Percentiles rank a stretch among this genome's conserved stretches.
Conservation (phyloP, 805 yeast genomes). For the Wickerhamiella parazyma region DNA sequence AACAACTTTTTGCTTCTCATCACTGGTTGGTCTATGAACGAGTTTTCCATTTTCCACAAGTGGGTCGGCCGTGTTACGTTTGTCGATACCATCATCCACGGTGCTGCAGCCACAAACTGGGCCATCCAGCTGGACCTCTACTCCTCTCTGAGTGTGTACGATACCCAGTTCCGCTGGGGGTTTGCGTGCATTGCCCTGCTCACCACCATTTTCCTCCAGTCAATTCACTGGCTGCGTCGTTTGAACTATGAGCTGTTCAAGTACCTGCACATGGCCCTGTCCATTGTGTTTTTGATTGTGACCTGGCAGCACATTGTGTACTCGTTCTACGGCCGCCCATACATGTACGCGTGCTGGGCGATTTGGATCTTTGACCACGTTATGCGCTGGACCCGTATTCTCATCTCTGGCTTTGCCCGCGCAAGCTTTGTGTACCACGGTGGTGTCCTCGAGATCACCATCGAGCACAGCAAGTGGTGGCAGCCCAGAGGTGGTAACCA, state of each 20-base stretch:
- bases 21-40: conserved; percentile 32
- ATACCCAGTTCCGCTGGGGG: conserved; percentile 7
- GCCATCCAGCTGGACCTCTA: conserved; percentile 28
- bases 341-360: conserved; percentile 32
- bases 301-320: conserved; percentile 39
- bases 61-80: conserved; percentile 46
- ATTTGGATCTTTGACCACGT: conserved; percentile 58
- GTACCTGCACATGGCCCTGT: conserved; percentile 42
- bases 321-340: conserved; percentile 8
- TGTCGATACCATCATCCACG: conserved; percentile 41
- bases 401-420: conserved; percentile 36
- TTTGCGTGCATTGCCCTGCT: conserved; percentile 3
- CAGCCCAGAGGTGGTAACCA: conserved; percentile 39
- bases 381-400: conserved; percentile 39
- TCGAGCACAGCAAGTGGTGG: conserved; percentile 32
- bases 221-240: conserved; percentile 38
- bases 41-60: conserved; percentile 43
- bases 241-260: conserved; percentile 46
- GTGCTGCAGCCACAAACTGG: conserved; percentile 21
- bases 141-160: not conserved
- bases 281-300: conserved; percentile 40
- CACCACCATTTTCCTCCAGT: conserved; percentile 31
- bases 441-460: conserved; percentile 15
- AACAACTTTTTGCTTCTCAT: conserved; percentile 48
- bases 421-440: conserved; percentile 18